Evolutionary conservation across 257 asterid species (phyloP).

Genomic region (Apocynum venetum): DNA sequence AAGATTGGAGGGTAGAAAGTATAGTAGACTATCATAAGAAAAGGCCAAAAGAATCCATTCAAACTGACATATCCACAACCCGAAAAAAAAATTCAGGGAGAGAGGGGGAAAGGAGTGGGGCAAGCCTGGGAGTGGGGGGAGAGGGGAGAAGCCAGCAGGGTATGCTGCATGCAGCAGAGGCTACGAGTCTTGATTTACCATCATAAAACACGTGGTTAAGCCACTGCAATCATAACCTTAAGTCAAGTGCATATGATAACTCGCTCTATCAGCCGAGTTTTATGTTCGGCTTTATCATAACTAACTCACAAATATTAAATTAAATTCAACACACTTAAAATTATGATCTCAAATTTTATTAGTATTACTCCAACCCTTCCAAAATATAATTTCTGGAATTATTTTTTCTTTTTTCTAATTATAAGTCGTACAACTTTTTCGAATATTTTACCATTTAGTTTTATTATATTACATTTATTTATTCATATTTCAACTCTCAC

Average conservation of each 20-base stretch:
- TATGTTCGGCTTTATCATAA: no score
- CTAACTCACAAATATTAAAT: no score
- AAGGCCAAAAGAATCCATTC: slow-evolving; percentile 34
- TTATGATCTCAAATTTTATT: no score
- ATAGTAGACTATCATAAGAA: slow-evolving; percentile 14
- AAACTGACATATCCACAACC: slow-evolving; percentile 40
- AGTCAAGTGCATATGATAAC: neutral
- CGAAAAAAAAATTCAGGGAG: slow-evolving; percentile 5
- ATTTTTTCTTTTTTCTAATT: no score
- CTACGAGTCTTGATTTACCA: slow-evolving; percentile 20
- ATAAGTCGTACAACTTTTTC: no score
- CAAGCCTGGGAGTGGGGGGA: no score
- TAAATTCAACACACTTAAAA: no score
- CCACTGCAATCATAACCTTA: slow-evolving; percentile 23
- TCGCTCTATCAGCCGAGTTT: neutral
- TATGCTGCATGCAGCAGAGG: slow-evolving; percentile 17
- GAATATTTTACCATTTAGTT: no score
- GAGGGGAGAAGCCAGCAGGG: neutral
- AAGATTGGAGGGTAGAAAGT: slow-evolving; percentile 10
- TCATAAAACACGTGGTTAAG: slow-evolving; percentile 23
- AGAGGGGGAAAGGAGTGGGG: neutral
- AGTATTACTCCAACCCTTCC: no score
- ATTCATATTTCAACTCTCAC: no score
- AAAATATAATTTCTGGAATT: no score
- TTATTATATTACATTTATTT: no score